phyloP scores from a whole-genome alignment of 139 green algal genomes.

The Helicosporidium sp. region DNA sequence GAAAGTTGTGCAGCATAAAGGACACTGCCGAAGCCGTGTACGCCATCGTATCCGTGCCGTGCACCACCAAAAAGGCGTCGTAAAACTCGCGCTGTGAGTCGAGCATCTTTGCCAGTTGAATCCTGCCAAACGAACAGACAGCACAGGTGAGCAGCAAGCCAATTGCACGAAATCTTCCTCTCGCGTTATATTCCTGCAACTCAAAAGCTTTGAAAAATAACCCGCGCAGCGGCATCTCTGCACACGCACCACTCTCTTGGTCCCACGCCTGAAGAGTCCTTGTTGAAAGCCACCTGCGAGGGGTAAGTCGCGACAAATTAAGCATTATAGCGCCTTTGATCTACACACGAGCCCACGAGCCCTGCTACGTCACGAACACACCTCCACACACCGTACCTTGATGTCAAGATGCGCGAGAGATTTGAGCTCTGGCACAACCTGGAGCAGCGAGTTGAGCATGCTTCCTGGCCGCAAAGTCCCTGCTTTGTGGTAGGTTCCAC shows the following conservation, averaged over 20 bases:
- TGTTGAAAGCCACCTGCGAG: slow-evolving; percentile 9
- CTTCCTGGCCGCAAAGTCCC: slow-evolving; percentile 11
- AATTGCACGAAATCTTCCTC: no score
- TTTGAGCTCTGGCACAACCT: slow-evolving; percentile 57
- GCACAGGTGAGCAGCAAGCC: slow-evolving; percentile 23
- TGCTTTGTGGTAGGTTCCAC: slow-evolving; percentile 20
- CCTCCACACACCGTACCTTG: slow-evolving; percentile 25
- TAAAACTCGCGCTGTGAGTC: slow-evolving; percentile 31
- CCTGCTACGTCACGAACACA: no score
- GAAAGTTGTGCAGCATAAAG: slow-evolving; percentile 61
- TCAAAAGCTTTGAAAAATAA: no score
- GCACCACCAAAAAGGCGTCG: slow-evolving; percentile 53
- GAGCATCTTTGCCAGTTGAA: slow-evolving; percentile 37
- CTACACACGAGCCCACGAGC: neutral
- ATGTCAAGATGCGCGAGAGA: slow-evolving; percentile 58
- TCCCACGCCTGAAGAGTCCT: slow-evolving; percentile 37
- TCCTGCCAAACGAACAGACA: neutral
- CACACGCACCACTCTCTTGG: slow-evolving; percentile 41
- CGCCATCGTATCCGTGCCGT: slow-evolving; percentile 70
- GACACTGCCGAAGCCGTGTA: slow-evolving; percentile 70
- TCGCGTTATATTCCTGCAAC: no score
- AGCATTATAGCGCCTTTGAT: neutral
- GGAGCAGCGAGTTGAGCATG: slow-evolving; percentile 30
- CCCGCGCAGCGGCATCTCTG: no score
- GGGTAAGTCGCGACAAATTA: neutral